Evolutionary conservation across 257 asterid genomes (phyloP).

Genomic region (Nicotiana noctiflora): DNA sequence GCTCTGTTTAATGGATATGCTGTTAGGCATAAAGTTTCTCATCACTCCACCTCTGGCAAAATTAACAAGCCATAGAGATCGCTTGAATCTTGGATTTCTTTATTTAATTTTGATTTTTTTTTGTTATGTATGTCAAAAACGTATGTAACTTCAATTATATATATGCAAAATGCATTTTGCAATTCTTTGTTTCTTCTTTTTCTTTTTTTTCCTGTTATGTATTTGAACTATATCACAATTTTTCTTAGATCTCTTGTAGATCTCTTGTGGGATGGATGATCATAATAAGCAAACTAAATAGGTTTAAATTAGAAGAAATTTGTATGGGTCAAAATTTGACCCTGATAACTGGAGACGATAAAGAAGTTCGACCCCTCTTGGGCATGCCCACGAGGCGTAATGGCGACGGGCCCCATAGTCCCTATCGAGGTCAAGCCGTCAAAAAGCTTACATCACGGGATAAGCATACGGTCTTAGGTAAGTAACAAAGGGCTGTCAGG

Average conservation of each 20-base stretch:
- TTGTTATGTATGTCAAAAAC: neutral
- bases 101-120: too few relatives aligned
- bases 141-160: neutral
- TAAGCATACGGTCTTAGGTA: too few relatives aligned
- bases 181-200: neutral
- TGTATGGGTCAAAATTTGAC: too few relatives aligned
- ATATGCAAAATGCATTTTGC: neutral
- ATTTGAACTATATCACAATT: neutral
- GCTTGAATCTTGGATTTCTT: neutral
- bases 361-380: too few relatives aligned
- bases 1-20: conserved; percentile 54
- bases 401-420: too few relatives aligned
- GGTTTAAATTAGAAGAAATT: neutral
- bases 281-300: neutral
- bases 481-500: too few relatives aligned
- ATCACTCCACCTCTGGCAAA: neutral
- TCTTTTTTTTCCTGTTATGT: neutral
- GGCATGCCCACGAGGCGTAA: too few relatives aligned
- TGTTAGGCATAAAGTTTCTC: conserved; percentile 26
- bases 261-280: too few relatives aligned
- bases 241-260: too few relatives aligned
- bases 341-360: too few relatives aligned
- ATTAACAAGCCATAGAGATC: neutral
- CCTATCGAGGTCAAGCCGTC: too few relatives aligned
- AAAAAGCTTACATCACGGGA: too few relatives aligned